These are phyloP conservation scores for Coemansia reversa DNA, from an alignment of 192 early-diverging fungal genomes.

Conservation along the genomic window DNA sequence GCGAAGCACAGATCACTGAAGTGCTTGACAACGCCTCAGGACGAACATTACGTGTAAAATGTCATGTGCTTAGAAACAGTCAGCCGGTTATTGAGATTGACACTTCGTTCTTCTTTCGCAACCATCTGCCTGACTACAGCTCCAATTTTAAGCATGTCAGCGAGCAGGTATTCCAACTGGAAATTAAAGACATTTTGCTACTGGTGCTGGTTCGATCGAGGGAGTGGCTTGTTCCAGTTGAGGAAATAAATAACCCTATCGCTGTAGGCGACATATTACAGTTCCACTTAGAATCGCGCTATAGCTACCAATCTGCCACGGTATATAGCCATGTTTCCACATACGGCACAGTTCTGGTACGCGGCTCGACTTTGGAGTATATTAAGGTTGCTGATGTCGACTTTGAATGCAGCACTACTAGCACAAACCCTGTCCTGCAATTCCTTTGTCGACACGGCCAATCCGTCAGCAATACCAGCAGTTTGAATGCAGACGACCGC, in stretches of 20 bases:
- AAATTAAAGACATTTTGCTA: constrained; percentile 63
- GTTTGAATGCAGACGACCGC: constrained; percentile 62
- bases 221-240: constrained; percentile 70
- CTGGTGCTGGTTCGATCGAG: constrained; percentile 79
- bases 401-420: constrained; percentile 63
- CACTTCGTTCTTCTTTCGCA: constrained; percentile 84
- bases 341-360: constrained; percentile 60
- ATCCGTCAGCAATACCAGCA: constrained; percentile 65
- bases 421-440: constrained; percentile 77
- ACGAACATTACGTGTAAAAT: constrained; percentile 81
- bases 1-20: constrained; percentile 73
- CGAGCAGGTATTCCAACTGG: constrained; percentile 74
- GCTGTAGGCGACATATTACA: constrained; percentile 57
- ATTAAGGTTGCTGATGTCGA: constrained; percentile 78
- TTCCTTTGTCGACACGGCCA: constrained; percentile 75
- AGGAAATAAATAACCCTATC: neutral
- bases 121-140: constrained; percentile 69
- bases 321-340: constrained; percentile 64
- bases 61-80: constrained; percentile 60
- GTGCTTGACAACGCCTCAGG: constrained; percentile 79
- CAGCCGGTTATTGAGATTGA: constrained; percentile 73
- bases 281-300: constrained; percentile 74
- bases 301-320: constrained; percentile 58
- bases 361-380: constrained; percentile 57
- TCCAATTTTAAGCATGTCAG: constrained; percentile 74